These are phyloP conservation scores for Microdochium nivale DNA, from an alignment of 2,329 filamentous ascomycete species.

Conservation along the genomic window DNA sequence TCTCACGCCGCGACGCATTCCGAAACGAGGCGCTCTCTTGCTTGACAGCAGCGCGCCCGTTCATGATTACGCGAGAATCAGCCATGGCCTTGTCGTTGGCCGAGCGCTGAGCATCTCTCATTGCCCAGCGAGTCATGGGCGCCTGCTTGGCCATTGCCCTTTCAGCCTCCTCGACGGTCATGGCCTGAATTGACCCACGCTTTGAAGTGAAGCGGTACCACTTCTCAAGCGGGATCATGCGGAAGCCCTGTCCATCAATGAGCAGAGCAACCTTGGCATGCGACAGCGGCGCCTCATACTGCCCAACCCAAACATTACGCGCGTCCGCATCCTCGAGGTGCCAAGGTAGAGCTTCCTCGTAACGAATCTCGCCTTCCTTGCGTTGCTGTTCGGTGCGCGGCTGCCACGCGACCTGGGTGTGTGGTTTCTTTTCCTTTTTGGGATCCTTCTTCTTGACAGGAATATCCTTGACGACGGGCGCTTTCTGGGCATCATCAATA, in stretches of 20 bases:
- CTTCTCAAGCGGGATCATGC: constrained; percentile 87
- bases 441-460: constrained; percentile 32
- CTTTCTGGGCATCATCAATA: constrained; percentile 85
- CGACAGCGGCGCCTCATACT: constrained; percentile 82
- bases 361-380: constrained; percentile 65
- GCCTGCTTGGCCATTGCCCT: constrained; percentile 72
- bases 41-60: constrained; percentile 53
- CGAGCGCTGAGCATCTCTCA: constrained; percentile 46
- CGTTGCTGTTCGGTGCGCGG: constrained; percentile 72
- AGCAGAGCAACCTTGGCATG: constrained; percentile 75
- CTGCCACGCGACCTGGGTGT: constrained; percentile 75
- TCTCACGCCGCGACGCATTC: constrained; percentile 52
- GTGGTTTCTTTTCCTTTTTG: constrained; percentile 62
- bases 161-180: constrained; percentile 79
- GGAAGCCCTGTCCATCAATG: constrained; percentile 61
- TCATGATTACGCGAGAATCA: constrained; percentile 52
- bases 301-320: constrained; percentile 88
- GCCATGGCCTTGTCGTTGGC: constrained; percentile 49
- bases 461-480: constrained; percentile 61
- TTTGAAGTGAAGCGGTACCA: constrained; percentile 86
- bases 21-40: constrained; percentile 58
- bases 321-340: constrained; percentile 94
- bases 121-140: constrained; percentile 72
- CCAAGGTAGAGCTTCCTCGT: constrained; percentile 94
- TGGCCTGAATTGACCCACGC: constrained; percentile 61